Evolutionary conservation across 208 protist genomes (phyloP), one percentile per base, ranked within the genome.

Genomic region (Jaenimonas drosophilae): DNA sequence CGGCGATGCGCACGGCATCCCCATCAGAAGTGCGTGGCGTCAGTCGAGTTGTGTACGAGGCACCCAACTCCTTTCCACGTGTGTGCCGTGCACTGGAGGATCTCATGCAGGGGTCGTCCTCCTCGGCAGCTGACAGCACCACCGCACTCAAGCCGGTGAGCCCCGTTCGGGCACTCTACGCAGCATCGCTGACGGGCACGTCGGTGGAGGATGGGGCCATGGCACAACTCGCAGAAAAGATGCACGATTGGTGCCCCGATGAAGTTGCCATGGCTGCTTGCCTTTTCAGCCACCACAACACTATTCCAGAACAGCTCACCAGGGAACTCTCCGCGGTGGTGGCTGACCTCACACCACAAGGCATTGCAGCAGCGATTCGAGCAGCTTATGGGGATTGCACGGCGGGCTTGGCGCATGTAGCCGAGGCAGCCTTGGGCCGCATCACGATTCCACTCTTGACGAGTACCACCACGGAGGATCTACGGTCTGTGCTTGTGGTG

Each of bases 211-310:
- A 32, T 17, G 37, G 23, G 19, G 16, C 19, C 19, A 11, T 42
- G n/a, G 37, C 19, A 25, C 9, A 17, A 6, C 16, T 42, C 11
- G 37, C 37, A 42, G 37, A 42, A 42, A 12, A 46, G 37, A 19
- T 64, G 20, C 31, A 41, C 59, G 11, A 33, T 2, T 40, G 14
- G 21, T 36, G 16, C 0, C 45, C 46, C 3, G 54, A 67, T 36
- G 65, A 59, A 17, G 39, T 52, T 2, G 65, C 65, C 7, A 26
- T 39, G 38, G 31, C 54, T 11, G 16, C 32, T 12, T n/a, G n/a
- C n/a, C n/a, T n/a, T n/a, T n/a, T n/a, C n/a, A n/a, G n/a, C n/a
- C n/a, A n/a, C n/a, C n/a, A n/a, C n/a, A n/a, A n/a, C n/a, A n/a
- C n/a, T n/a, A n/a, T n/a, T n/a, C n/a, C n/a, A n/a, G n/a, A n/a